Conservation (phyloP, 2,329 filamentous ascomycete species). For the Aspergillus ibericus region DNA sequence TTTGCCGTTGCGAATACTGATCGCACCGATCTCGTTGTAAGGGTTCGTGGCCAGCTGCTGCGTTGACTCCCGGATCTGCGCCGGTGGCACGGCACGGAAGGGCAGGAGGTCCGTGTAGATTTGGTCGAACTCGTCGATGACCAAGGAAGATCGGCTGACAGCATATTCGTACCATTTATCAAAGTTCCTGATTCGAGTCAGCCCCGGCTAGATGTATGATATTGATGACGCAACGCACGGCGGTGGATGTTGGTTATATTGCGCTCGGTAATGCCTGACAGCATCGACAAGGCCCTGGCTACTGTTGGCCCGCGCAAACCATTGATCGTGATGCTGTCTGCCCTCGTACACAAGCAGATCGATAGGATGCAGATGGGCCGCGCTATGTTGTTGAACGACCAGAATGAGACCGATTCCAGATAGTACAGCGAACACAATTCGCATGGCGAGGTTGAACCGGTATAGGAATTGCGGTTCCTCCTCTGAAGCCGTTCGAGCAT, state of each 20-base stretch:
- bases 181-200: conserved; percentile 46
- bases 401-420: conserved; percentile 45
- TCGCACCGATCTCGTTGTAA: conserved; percentile 57
- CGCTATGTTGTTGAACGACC: conserved; percentile 41
- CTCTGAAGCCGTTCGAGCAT: conserved; percentile 25
- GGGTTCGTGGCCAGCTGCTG: conserved; percentile 55
- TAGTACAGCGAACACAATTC: conserved; percentile 41
- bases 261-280: conserved; percentile 51
- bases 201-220: conserved; percentile 8
- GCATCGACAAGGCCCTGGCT: conserved; percentile 53
- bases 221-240: conserved; percentile 39
- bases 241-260: conserved; percentile 57
- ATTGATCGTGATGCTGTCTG: conserved; percentile 49
- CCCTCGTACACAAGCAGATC: conserved; percentile 55
- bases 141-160: conserved; percentile 49
- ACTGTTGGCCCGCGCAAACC: conserved; percentile 47
- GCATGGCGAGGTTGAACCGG: conserved; percentile 33
- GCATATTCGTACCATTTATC: conserved; percentile 62
- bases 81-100: conserved; percentile 55
- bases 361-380: conserved; percentile 54
- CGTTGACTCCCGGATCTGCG: conserved; percentile 54
- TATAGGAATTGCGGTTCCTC: conserved; percentile 31
- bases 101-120: conserved; percentile 58
- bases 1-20: conserved; percentile 56
- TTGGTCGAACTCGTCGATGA: conserved; percentile 63